Base-by-base conservation (phyloP, 805 yeast species). In the Myxozyma sirexii region DNA sequence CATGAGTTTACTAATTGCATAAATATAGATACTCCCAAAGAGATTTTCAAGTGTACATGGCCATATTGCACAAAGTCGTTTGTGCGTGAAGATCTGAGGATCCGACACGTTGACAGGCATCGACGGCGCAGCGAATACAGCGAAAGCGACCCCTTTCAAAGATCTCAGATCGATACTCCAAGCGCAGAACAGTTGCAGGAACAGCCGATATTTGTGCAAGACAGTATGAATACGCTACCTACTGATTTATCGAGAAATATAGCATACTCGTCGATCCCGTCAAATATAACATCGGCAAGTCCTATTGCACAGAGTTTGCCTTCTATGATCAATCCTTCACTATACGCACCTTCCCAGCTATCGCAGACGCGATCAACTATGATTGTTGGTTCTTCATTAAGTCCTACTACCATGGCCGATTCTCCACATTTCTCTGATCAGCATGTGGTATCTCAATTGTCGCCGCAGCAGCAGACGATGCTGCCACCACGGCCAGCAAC, bases 61-160 rank as follows among this genome's bases (percentile, higher is more conserved):
- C 68, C 69, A 3, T 72, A 68, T 7, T 74, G 76, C 51, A 59
- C 64, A 21, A 69, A 68, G 57, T 68, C 72, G 13, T 74, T 74
- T 71, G 76, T 74, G 19, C 67, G 76, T 2, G 75, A 73, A 38
- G 76, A 74, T 50, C 62, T 74, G 17, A 57, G 66, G 12, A 49
- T 57, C 4, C 63, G 76, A 23, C 76, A 74, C 60, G 38, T 71
- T 26, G 71, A 71, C 48, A 67, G 77, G 1, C 76, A 73, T 45
- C 64, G 70, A 17, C 46, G 54, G 35, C 56, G 64, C 19, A 35
- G 33, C 33, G 46, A 50, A 26, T 15, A 3, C 12, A 26, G 39
- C 19, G 54, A 50, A 3, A n/a, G 17, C 10, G 52, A 47, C n/a
- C 21, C 39, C 4, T 33, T 21, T 37, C 52, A 33, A 3, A 33